A percentile compares a stretch with the other conserved stretches of the same genome.
Conservation (phyloP, 306 rosid species). For the Lupinus albus region DNA sequence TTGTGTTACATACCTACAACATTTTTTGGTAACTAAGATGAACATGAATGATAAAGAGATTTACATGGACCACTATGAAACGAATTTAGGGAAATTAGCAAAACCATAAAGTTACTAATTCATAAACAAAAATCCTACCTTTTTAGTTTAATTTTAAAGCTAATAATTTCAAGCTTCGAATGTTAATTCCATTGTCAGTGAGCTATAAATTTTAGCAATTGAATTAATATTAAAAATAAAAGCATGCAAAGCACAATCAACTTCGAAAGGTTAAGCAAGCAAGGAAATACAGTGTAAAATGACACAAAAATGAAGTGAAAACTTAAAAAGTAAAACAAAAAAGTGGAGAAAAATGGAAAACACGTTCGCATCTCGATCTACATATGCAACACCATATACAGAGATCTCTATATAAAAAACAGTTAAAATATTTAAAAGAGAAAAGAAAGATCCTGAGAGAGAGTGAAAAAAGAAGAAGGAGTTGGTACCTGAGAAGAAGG, state of each 20-base stretch:
- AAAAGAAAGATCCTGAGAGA: conserved; percentile 32
- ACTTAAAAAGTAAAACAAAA: conserved; percentile 5
- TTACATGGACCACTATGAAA: conserved; percentile 1
- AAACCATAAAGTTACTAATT: conserved; percentile 19
- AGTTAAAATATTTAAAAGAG: background rate
- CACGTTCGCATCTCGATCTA: conserved; percentile 42
- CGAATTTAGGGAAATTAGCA: conserved; percentile 8
- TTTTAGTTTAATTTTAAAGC: background rate
- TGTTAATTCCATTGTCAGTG: background rate
- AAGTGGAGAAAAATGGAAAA: conserved; percentile 6
- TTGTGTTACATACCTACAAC: background rate
- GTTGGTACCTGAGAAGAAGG: conserved; percentile 40
- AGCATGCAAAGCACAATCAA: conserved; percentile 26
- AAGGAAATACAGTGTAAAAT: conserved; percentile 34
- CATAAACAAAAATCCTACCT: background rate
- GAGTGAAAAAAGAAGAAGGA: conserved; percentile 27
- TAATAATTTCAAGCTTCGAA: background rate
- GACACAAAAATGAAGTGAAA: conserved; percentile 11
- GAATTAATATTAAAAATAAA: background rate
- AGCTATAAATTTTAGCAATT: conserved; percentile 8
- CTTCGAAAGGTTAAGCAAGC: conserved; percentile 8
- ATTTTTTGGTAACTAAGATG: background rate
- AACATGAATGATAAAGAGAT: background rate
- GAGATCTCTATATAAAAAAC: conserved; percentile 39
- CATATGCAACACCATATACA: conserved; percentile 23